Conservation (phyloP, 495 filamentous ascomycete genomes). For the Jackrogersella minutella region DNA sequence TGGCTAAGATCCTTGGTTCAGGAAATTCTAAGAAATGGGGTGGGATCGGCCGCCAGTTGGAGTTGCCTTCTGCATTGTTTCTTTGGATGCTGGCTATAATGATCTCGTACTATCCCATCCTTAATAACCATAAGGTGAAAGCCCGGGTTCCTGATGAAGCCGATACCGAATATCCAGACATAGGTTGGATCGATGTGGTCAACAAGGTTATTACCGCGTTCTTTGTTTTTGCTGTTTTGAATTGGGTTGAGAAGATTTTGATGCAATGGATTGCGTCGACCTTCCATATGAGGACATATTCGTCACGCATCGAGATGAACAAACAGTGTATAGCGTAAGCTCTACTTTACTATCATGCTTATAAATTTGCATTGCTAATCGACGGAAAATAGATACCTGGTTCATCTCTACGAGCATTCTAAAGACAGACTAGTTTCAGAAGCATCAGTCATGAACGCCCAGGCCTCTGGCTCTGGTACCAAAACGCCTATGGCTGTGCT, state of each 20-base stretch:
- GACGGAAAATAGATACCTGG: constrained; percentile 60
- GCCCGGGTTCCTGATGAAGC: constrained; percentile 39
- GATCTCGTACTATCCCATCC: constrained; percentile 72
- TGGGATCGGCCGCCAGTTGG: constrained; percentile 85
- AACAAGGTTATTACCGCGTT: constrained; percentile 88
- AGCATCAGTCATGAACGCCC: constrained; percentile 65
- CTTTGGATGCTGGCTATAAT: constrained; percentile 91
- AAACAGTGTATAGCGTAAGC: constrained; percentile 78
- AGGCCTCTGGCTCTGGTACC: constrained; percentile 59
- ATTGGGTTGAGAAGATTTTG: constrained; percentile 91
- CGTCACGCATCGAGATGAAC: constrained; percentile 90
- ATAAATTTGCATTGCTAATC: background rate
- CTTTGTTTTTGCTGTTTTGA: constrained; percentile 81
- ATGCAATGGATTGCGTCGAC: constrained; percentile 94
- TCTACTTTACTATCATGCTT: constrained; percentile 20
- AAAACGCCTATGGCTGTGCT: constrained; percentile 77
- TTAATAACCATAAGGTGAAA: constrained; percentile 75
- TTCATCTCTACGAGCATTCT: constrained; percentile 84
- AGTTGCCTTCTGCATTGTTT: constrained; percentile 86
- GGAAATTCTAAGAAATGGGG: constrained; percentile 90
- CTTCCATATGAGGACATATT: constrained; percentile 91
- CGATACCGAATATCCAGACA: constrained; percentile 59
- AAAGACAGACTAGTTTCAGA: constrained; percentile 74
- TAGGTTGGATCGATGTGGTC: constrained; percentile 75
- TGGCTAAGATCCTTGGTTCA: constrained; percentile 82